A percentile compares a stretch with the other conserved stretches of the same genome.
These are phyloP conservation scores for Fusarium verticillioides DNA, from an alignment of 2,329 filamentous ascomycete genomes.

Conservation along the genomic window DNA sequence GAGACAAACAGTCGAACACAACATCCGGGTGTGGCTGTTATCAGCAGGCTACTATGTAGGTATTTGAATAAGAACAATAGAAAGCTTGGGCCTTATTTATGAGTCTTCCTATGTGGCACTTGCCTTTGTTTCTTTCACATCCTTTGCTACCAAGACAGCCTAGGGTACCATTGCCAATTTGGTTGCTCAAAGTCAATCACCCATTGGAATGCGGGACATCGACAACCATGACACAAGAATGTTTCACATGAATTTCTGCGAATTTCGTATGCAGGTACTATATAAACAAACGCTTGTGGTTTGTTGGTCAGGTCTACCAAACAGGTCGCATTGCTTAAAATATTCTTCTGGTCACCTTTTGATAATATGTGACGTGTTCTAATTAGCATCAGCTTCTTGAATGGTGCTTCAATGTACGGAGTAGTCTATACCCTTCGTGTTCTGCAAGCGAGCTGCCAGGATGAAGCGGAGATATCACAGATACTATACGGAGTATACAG, in stretches of 20 bases:
- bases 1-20: background rate
- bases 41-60: background rate
- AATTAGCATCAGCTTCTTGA: background rate
- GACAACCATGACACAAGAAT: background rate
- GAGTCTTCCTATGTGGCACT: background rate
- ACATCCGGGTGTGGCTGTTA: background rate
- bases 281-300: background rate
- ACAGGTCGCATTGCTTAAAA: background rate
- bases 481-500: background rate
- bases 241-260: background rate
- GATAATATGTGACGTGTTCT: too few relatives aligned
- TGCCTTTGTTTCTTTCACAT: background rate
- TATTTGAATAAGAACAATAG: constrained; percentile 3
- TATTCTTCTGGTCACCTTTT: background rate
- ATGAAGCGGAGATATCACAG: background rate
- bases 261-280: background rate
- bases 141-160: background rate
- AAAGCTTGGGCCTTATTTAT: constrained; percentile 1
- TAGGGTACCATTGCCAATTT: background rate
- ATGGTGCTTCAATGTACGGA: background rate
- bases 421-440: background rate
- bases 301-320: background rate
- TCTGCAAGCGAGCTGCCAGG: background rate
- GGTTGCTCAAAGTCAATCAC: background rate
- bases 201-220: constrained; percentile 12